These are phyloP conservation scores for Phalaenopsis hybrid DNA, from an alignment of 116 monocot species.

Conservation along the genomic window DNA sequence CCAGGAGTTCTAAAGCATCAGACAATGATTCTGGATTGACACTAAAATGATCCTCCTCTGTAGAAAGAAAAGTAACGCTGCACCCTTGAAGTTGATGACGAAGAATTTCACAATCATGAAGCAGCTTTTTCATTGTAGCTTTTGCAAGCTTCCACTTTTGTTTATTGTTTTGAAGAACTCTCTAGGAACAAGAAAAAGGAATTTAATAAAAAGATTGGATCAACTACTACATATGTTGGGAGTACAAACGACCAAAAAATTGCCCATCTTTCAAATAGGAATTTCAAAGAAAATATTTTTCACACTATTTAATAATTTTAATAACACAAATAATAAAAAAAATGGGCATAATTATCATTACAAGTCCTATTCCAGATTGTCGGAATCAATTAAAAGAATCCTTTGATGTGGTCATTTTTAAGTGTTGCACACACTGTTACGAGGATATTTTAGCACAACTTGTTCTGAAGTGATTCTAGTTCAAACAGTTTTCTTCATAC, in stretches of 20 bases:
- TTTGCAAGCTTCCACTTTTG: constrained; percentile 34
- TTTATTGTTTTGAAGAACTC: constrained; percentile 47
- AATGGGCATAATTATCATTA: no score
- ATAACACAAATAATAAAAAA: no score
- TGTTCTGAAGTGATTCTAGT: no score
- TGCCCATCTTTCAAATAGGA: not conserved
- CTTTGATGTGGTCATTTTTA: no score
- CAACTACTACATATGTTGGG: not conserved
- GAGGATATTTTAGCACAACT: no score
- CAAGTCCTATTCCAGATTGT: no score
- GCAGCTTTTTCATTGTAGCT: constrained; percentile 33
- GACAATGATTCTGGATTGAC: constrained; percentile 33
- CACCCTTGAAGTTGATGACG: constrained; percentile 64
- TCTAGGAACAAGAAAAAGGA: constrained; percentile 23
- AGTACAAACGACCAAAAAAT: not conserved
- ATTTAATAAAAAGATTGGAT: not conserved
- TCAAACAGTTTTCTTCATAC: not conserved
- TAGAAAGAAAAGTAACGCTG: constrained; percentile 47
- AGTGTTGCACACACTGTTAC: no score
- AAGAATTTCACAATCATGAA: constrained; percentile 75
- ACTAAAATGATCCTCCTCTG: constrained; percentile 51
- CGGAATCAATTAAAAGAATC: no score
- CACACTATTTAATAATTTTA: not conserved
- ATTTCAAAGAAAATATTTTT: not conserved
- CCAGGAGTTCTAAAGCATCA: constrained; percentile 60